phyloP scores from a whole-genome alignment of 2,329 filamentous ascomycete species.

The Colletotrichum sp. region DNA sequence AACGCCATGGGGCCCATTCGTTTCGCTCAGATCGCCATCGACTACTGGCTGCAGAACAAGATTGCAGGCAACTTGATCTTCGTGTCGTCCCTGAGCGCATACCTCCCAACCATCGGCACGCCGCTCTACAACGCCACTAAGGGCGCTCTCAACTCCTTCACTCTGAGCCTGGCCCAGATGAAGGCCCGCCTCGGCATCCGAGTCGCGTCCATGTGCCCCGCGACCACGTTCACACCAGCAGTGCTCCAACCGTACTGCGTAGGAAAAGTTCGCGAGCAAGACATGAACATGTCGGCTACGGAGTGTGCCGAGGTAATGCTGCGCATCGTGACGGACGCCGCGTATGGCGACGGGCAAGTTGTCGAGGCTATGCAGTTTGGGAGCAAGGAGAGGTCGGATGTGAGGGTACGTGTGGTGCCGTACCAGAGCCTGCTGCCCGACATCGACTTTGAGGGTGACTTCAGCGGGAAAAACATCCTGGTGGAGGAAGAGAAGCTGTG shows the following conservation, averaged over 20 bases:
- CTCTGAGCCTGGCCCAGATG: slow-evolving; percentile 18
- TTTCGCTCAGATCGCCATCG: slow-evolving; percentile 29
- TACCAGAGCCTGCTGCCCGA: neutral
- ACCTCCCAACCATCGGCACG: slow-evolving; percentile 30
- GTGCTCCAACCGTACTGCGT: neutral
- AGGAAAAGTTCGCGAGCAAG: slow-evolving; percentile 3
- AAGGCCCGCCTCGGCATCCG: slow-evolving; percentile 20
- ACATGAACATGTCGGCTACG: slow-evolving; percentile 1
- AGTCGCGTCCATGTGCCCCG: slow-evolving; percentile 22
- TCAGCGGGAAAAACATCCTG: neutral
- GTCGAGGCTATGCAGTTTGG: slow-evolving; percentile 21
- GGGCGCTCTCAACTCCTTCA: slow-evolving; percentile 23
- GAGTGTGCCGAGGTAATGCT: slow-evolving; percentile 15
- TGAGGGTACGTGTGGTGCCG: slow-evolving; percentile 19
- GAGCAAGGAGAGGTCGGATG: neutral
- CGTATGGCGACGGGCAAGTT: slow-evolving; percentile 23
- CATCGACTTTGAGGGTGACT: neutral
- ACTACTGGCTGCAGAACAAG: slow-evolving; percentile 31
- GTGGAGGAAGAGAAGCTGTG: neutral
- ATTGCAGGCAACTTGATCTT: slow-evolving; percentile 41
- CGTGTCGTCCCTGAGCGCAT: slow-evolving; percentile 29
- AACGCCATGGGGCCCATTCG: slow-evolving; percentile 31
- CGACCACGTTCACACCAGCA: slow-evolving; percentile 5
- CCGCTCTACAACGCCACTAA: slow-evolving; percentile 35
- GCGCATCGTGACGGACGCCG: neutral